Evolutionary conservation across 2,329 filamentous ascomycete species (phyloP).

Genomic region (Aspergillus udagawae): DNA sequence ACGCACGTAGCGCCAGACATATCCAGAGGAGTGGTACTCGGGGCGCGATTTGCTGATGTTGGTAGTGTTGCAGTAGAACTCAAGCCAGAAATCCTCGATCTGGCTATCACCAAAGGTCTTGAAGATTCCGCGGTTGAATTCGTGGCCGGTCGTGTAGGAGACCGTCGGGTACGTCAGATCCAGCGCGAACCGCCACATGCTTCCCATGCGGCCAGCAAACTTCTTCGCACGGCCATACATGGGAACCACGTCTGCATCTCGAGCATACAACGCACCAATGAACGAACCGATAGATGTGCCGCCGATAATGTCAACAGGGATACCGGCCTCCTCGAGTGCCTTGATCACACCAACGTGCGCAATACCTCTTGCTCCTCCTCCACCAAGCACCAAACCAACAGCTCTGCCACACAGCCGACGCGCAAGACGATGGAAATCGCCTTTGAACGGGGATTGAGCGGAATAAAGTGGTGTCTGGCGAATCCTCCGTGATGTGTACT

Average conservation of each 20-base stretch:
- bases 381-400: constrained; percentile 88
- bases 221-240: constrained; percentile 98
- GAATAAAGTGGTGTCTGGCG: constrained; percentile 85
- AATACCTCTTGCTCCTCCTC: constrained; percentile 87
- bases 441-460: constrained; percentile 87
- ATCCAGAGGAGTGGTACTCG: constrained; percentile 93
- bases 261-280: constrained; percentile 89
- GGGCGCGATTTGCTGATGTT: constrained; percentile 92
- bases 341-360: constrained; percentile 91
- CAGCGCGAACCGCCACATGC: constrained; percentile 96
- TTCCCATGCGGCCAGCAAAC: constrained; percentile 97
- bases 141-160: constrained; percentile 96
- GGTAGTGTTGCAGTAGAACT: constrained; percentile 98
- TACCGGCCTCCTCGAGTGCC: constrained; percentile 91
- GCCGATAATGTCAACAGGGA: constrained; percentile 91
- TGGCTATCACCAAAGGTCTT: constrained; percentile 96
- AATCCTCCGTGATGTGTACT: constrained; percentile 93
- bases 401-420: constrained; percentile 88
- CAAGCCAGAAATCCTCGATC: constrained; percentile 98
- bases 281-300: constrained; percentile 96
- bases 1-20: constrained; percentile 94
- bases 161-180: constrained; percentile 95
- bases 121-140: constrained; percentile 98
- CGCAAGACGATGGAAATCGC: constrained; percentile 91
- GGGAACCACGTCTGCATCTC: constrained; percentile 92